These are phyloP conservation scores for Fonsecaea nubica DNA, from an alignment of 2,329 filamentous ascomycete species.

Conservation along the genomic window DNA sequence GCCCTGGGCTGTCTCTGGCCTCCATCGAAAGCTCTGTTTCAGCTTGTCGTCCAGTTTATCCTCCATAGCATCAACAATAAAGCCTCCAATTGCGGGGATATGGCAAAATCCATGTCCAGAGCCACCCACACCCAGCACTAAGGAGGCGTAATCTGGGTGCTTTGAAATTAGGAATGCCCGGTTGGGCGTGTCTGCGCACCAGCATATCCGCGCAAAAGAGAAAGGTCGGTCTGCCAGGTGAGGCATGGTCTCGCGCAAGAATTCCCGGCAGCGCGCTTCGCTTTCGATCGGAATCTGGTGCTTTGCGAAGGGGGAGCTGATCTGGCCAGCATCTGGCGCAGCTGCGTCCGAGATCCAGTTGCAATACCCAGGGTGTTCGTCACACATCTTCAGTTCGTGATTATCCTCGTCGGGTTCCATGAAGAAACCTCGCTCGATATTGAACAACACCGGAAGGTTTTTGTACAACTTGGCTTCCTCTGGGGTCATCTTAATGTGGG, in stretches of 20 bases:
- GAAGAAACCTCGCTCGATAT: conserved; percentile 58
- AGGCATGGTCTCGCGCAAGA: conserved; percentile 60
- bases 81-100: conserved; percentile 58
- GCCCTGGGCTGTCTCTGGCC: conserved; percentile 57
- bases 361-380: conserved; percentile 64
- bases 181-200: conserved; percentile 64
- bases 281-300: conserved; percentile 55
- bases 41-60: conserved; percentile 52
- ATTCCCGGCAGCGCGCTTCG: conserved; percentile 55
- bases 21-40: conserved; percentile 56
- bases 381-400: conserved; percentile 50
- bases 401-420: conserved; percentile 54
- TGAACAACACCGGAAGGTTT: conserved; percentile 54
- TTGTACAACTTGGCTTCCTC: conserved; percentile 53
- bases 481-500: conserved; percentile 53
- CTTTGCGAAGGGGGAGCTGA: conserved; percentile 52
- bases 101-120: conserved; percentile 63
- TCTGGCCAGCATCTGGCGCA: conserved; percentile 40
- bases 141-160: conserved; percentile 53
- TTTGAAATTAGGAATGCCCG: conserved; percentile 60
- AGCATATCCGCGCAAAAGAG: conserved; percentile 61
- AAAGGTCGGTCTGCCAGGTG: conserved; percentile 59
- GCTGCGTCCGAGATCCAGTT: conserved; percentile 49
- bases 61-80: conserved; percentile 59
- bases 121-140: conserved; percentile 59